Evolutionary conservation across 2,329 filamentous ascomycete species (phyloP).

Genomic region (Neopestalotiopsis sp.): DNA sequence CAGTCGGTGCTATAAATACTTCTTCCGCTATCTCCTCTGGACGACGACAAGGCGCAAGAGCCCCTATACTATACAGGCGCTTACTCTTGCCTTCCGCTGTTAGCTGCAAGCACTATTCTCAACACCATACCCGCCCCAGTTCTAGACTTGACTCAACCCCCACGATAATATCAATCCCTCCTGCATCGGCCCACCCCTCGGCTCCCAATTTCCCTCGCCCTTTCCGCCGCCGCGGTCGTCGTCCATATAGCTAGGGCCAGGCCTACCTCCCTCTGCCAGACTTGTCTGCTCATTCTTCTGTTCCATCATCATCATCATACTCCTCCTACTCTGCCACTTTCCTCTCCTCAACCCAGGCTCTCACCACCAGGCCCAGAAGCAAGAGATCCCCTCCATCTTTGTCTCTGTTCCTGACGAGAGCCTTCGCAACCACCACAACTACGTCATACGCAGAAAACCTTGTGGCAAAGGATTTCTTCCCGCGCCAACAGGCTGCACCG

Average conservation of each 20-base stretch:
- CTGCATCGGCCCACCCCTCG: constrained; percentile 20
- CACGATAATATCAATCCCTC: constrained; percentile 19
- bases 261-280: constrained; percentile 16
- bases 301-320: constrained; percentile 4
- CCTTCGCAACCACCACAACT: constrained; percentile 13
- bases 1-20: not conserved
- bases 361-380: constrained; percentile 6
- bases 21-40: not conserved
- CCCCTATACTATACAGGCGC: constrained; percentile 1
- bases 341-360: not conserved
- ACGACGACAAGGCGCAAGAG: not conserved
- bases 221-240: constrained; percentile 18
- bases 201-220: constrained; percentile 16
- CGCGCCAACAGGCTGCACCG: constrained; percentile 7
- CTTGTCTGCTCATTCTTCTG: constrained; percentile 8
- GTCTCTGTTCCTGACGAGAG: constrained; percentile 6
- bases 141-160: constrained; percentile 17
- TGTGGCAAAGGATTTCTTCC: constrained; percentile 4
- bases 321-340: not conserved
- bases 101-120: constrained; percentile 16
- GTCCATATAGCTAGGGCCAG: constrained; percentile 21
- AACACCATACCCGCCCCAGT: constrained; percentile 13
- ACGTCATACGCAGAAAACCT: not conserved
- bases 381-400: not conserved
- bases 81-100: not conserved